phyloP scores from a whole-genome alignment of 1,139 yeast genomes.

The Wickerhamomyces sp. region DNA sequence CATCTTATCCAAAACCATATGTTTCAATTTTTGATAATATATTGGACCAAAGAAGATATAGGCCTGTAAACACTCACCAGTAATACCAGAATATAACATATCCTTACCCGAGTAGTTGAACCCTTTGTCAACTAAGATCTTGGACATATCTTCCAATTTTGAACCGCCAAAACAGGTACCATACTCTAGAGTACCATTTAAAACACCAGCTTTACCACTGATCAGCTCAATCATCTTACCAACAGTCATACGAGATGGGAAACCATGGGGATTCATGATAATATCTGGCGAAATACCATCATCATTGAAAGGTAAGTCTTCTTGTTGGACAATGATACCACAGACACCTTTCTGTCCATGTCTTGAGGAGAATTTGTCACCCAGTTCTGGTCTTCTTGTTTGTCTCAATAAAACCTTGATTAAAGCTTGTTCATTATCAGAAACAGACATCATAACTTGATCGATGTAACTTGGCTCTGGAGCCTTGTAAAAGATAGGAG shows the following conservation, averaged over 20 bases:
- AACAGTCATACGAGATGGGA: constrained; percentile 99
- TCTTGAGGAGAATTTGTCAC: constrained; percentile 95
- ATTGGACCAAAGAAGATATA: constrained; percentile 98
- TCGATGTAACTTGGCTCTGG: constrained; percentile 96
- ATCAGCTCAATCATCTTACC: constrained; percentile 97
- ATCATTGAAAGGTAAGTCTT: constrained; percentile 92
- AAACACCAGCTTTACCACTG: constrained; percentile 96
- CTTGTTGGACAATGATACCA: constrained; percentile 95
- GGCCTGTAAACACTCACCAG: constrained; percentile 96
- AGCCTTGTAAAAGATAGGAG: constrained; percentile 87
- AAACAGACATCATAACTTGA: constrained; percentile 95
- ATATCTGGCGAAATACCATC: constrained; percentile 90
- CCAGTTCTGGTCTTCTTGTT: constrained; percentile 95
- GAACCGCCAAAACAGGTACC: constrained; percentile 99
- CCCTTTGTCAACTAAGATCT: constrained; percentile 84
- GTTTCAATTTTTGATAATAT: constrained; percentile 95
- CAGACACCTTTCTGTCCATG: constrained; percentile 99
- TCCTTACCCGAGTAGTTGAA: constrained; percentile 95
- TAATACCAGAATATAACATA: constrained; percentile 96
- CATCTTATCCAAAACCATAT: constrained; percentile 98
- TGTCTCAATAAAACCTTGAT: constrained; percentile 90
- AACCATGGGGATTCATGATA: constrained; percentile 98
- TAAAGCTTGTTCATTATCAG: constrained; percentile 91
- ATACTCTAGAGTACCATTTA: constrained; percentile 85
- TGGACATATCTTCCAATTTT: constrained; percentile 92